phyloP scores from a whole-genome alignment of 1,284 basidiomycete species.

The Rhodotorula sp. region DNA sequence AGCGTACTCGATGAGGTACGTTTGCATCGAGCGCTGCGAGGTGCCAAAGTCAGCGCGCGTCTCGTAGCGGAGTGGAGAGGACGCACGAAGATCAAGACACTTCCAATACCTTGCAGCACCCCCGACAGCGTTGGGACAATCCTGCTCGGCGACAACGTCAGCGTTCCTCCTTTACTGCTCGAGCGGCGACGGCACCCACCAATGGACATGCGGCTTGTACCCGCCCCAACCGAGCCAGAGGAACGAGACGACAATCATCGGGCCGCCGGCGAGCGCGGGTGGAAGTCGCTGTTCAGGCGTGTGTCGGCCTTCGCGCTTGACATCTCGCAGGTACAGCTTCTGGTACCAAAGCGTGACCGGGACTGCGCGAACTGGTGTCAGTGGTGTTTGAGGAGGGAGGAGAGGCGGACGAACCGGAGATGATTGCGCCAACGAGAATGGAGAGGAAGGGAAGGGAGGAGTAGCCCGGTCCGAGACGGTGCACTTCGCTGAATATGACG shows the following conservation, averaged over 20 bases:
- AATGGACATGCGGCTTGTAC: conserved; percentile 18
- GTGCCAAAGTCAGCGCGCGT: too few relatives aligned
- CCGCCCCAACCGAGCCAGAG: conserved; percentile 42
- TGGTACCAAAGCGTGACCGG: conserved; percentile 37
- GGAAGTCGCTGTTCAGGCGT: conserved; percentile 43
- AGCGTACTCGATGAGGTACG: conserved; percentile 46
- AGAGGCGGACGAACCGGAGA: conserved; percentile 38
- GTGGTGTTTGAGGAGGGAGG: conserved; percentile 28
- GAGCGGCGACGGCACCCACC: background rate
- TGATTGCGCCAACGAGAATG: conserved; percentile 1
- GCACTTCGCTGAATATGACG: too few relatives aligned
- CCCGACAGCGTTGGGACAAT: conserved; percentile 48
- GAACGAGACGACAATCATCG: conserved; percentile 46
- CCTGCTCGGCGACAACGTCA: conserved; percentile 30
- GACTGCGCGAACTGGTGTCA: conserved; percentile 36
- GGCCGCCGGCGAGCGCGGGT: conserved; percentile 44
- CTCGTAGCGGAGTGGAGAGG: too few relatives aligned
- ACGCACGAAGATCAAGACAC: conserved; percentile 46
- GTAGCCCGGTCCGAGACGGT: too few relatives aligned
- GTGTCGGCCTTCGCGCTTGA: conserved; percentile 36
- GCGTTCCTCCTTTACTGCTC: background rate
- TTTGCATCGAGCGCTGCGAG: conserved; percentile 39
- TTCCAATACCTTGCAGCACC: conserved; percentile 45
- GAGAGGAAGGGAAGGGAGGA: too few relatives aligned
- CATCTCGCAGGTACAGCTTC: conserved; percentile 41